These are phyloP conservation scores for Encephalitozoon romaleae DNA, from an alignment of 371 early-diverging fungal genomes.

Conservation along the genomic window DNA sequence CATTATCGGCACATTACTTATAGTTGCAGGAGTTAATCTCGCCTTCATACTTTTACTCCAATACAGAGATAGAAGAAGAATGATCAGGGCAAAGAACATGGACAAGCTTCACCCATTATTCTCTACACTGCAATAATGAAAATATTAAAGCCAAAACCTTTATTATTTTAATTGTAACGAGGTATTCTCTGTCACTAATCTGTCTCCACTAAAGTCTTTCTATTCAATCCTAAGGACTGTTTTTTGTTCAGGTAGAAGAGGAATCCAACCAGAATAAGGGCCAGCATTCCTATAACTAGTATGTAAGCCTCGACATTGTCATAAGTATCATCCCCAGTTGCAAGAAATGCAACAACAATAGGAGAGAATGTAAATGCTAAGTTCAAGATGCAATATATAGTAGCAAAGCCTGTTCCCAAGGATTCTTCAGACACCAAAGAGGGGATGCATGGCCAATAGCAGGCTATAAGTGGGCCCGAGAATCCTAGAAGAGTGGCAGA, in stretches of 20 bases:
- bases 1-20: slow-evolving; percentile 33
- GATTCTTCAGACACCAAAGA: slow-evolving; percentile 43
- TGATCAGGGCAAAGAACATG: slow-evolving; percentile 3
- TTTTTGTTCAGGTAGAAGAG: slow-evolving; percentile 23
- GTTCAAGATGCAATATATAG: slow-evolving; percentile 51
- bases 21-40: slow-evolving; percentile 28
- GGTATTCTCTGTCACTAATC: not conserved
- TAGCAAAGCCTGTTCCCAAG: slow-evolving; percentile 48
- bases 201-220: not conserved
- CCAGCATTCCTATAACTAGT: not conserved
- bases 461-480: slow-evolving; percentile 46
- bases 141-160: not conserved
- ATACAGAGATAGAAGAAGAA: slow-evolving; percentile 30
- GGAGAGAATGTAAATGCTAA: slow-evolving; percentile 56
- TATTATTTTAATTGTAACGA: not conserved
- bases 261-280: not conserved
- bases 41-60: slow-evolving; percentile 28
- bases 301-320: slow-evolving; percentile 29
- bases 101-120: slow-evolving; percentile 31
- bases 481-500: slow-evolving; percentile 41
- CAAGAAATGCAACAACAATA: slow-evolving; percentile 23
- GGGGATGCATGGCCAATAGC: slow-evolving; percentile 60
- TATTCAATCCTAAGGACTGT: slow-evolving; percentile 23
- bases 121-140: slow-evolving; percentile 4
- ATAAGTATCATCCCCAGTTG: not conserved